phyloP scores from a whole-genome alignment of 108 stramenopile genomes.

The Nitzschia putrida region DNA sequence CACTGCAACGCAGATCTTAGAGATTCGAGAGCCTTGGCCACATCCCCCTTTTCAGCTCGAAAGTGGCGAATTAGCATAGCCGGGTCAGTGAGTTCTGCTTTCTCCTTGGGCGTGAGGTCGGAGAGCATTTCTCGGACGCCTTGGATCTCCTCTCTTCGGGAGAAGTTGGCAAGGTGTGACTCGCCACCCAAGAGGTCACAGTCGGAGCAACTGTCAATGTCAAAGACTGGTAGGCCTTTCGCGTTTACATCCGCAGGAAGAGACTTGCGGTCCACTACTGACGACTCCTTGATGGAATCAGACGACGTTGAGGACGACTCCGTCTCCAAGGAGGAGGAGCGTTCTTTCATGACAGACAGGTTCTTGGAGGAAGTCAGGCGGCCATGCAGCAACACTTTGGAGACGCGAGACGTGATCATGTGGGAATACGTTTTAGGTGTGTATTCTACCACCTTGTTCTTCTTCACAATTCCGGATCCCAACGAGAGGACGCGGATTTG shows the following conservation, averaged over 20 bases:
- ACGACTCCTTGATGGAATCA: not conserved
- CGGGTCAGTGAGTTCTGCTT: conserved; percentile 47
- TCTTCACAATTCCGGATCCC: not conserved
- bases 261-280: not conserved
- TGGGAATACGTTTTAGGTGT: not conserved
- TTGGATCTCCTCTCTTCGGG: conserved; percentile 33
- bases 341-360: not conserved
- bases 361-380: not conserved
- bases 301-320: not conserved
- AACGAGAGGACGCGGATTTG: not conserved
- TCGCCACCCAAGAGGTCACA: conserved; percentile 28
- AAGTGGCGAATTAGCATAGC: conserved; percentile 75
- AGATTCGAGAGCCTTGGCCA: not conserved
- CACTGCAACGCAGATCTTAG: conserved; percentile 60
- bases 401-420: not conserved
- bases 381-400: not conserved
- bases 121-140: conserved; percentile 48
- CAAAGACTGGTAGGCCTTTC: conserved; percentile 14
- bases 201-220: conserved; percentile 13
- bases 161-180: conserved; percentile 7
- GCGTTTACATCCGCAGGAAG: not conserved
- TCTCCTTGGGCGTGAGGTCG: conserved; percentile 57
- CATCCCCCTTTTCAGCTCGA: conserved; percentile 69
- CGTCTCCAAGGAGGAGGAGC: not conserved
- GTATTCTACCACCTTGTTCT: not conserved